phyloP scores from a whole-genome alignment of 2,329 filamentous ascomycete genomes.

The Botryotinia globosa region DNA sequence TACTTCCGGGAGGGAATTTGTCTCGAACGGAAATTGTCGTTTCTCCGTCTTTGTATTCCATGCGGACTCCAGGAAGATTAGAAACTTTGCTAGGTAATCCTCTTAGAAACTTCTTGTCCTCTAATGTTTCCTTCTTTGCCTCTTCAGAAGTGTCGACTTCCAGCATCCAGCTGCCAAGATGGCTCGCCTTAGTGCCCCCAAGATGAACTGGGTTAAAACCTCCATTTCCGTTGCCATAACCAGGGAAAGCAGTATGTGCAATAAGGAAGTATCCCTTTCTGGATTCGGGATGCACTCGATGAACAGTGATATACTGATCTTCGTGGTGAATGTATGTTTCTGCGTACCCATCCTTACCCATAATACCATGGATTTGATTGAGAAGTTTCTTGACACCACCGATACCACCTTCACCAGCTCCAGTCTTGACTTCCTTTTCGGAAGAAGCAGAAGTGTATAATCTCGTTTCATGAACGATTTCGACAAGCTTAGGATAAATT shows the following conservation, averaged over 20 bases:
- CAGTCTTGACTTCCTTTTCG: slow-evolving; percentile 57
- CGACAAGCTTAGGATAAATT: slow-evolving; percentile 88
- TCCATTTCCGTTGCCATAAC: slow-evolving; percentile 80
- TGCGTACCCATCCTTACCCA: slow-evolving; percentile 92
- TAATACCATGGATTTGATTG: slow-evolving; percentile 90
- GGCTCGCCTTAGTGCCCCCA: slow-evolving; percentile 77
- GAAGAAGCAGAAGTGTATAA: slow-evolving; percentile 79
- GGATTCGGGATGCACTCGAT: slow-evolving; percentile 87
- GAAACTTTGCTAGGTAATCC: slow-evolving; percentile 83
- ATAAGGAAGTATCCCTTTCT: slow-evolving; percentile 94
- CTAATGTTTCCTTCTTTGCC: slow-evolving; percentile 59
- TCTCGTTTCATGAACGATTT: slow-evolving; percentile 85
- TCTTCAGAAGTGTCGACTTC: slow-evolving; percentile 79
- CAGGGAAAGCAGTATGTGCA: slow-evolving; percentile 92
- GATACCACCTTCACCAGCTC: slow-evolving; percentile 77
- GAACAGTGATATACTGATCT: slow-evolving; percentile 92
- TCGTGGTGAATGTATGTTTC: slow-evolving; percentile 98
- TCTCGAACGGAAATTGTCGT: slow-evolving; percentile 78
- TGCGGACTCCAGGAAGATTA: slow-evolving; percentile 68
- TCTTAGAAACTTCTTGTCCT: slow-evolving; percentile 68
- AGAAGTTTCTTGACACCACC: slow-evolving; percentile 87
- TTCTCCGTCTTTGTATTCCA: slow-evolving; percentile 69
- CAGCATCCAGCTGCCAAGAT: slow-evolving; percentile 87
- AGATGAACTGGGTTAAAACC: slow-evolving; percentile 77
- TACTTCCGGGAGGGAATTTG: slow-evolving; percentile 87